Evolutionary conservation across 163 green algal species (phyloP).

Genomic region (Volvox carteri): DNA sequence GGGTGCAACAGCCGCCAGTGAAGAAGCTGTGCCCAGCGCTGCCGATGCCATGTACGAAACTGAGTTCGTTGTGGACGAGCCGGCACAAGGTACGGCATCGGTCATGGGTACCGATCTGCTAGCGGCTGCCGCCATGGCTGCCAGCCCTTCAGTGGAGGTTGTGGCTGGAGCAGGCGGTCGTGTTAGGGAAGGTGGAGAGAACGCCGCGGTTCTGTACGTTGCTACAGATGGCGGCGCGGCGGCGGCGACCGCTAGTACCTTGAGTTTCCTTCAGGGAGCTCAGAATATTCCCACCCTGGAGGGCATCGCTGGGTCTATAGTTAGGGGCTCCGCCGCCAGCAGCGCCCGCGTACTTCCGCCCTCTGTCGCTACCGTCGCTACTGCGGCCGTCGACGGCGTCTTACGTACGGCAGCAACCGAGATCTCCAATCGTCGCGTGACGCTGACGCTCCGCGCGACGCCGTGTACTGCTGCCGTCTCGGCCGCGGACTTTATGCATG

Average conservation of each 20-base stretch:
- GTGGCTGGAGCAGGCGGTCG: not conserved
- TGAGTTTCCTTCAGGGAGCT: constrained; percentile 28
- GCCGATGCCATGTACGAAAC: constrained; percentile 61
- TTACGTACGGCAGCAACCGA: constrained; percentile 71
- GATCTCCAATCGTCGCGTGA: constrained; percentile 32
- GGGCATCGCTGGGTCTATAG: not conserved
- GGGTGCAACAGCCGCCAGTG: not conserved
- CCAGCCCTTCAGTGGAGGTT: not conserved
- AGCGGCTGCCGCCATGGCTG: not conserved
- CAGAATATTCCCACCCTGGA: not conserved
- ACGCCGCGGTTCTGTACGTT: not conserved
- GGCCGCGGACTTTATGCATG: not conserved
- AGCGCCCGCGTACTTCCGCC: not conserved
- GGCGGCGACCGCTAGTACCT: not conserved
- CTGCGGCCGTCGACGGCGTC: not conserved
- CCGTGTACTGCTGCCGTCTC: not conserved
- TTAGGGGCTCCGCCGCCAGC: not conserved
- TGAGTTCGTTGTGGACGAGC: constrained; percentile 52
- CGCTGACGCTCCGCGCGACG: constrained; percentile 1
- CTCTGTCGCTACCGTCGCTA: not conserved
- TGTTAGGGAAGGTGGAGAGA: too few relatives aligned
- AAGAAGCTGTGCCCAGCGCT: not conserved
- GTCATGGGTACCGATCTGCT: not conserved
- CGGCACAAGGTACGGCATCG: not conserved
- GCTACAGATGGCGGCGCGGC: not conserved